A percentile compares a stretch with the other conserved stretches of the same genome.
Evolutionary conservation across 805 yeast species (phyloP).

Genomic region (Priceomyces carsonii): DNA sequence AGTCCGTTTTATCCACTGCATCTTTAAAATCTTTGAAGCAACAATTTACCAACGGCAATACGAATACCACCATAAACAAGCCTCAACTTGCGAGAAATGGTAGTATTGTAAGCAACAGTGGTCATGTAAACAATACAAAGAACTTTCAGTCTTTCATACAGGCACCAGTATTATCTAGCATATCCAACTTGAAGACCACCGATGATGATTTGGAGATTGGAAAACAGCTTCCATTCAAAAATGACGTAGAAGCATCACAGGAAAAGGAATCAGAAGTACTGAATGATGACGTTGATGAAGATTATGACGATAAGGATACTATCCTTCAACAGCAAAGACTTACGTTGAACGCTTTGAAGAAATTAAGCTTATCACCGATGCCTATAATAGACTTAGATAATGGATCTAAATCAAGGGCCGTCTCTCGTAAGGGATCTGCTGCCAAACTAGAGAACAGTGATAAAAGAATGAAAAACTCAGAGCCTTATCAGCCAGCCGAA

Average conservation of each 20-base stretch:
- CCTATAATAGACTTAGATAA: slow-evolving; percentile 32
- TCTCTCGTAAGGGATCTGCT: slow-evolving; percentile 7
- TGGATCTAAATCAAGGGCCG: slow-evolving; percentile 6
- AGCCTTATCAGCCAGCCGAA: slow-evolving; percentile 47
- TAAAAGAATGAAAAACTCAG: slow-evolving; percentile 11
- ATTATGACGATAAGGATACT: slow-evolving; percentile 35
- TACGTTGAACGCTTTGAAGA: slow-evolving; percentile 44
- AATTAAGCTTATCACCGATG: slow-evolving; percentile 42
- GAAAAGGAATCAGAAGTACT: slow-evolving; percentile 6
- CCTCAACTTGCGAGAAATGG: slow-evolving; percentile 10
- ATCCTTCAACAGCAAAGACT: slow-evolving; percentile 42
- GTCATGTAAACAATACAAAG: slow-evolving; percentile 25
- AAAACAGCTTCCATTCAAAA: slow-evolving; percentile 39
- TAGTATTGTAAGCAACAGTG: slow-evolving; percentile 23
- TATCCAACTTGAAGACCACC: slow-evolving; percentile 27
- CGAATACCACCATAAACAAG: slow-evolving; percentile 6
- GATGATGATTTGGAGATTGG: slow-evolving; percentile 41
- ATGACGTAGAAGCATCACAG: slow-evolving; percentile 12
- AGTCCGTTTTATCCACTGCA: slow-evolving; percentile 45
- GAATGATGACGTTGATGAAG: slow-evolving; percentile 11
- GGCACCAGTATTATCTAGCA: slow-evolving; percentile 45
- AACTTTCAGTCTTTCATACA: slow-evolving; percentile 47
- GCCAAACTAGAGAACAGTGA: slow-evolving; percentile 4
- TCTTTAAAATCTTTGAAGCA: slow-evolving; percentile 41
- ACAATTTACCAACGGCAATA: slow-evolving; percentile 13